Conservation (phyloP, 1,139 yeast species). For the Nematodospora anomalae region DNA sequence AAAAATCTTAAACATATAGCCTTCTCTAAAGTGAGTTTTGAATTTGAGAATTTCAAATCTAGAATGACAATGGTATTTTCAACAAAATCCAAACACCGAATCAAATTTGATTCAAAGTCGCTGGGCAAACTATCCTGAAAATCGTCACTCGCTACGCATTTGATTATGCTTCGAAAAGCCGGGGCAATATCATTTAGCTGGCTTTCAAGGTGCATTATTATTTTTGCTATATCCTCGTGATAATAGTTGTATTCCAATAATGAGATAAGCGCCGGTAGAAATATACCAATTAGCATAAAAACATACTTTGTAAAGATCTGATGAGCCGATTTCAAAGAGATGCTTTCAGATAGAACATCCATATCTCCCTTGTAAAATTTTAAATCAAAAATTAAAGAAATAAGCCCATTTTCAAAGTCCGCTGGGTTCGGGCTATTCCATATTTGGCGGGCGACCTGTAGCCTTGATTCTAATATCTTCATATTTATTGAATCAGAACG, state of each 20-base stretch:
- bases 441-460: constrained; percentile 5
- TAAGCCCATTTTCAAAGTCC: not conserved
- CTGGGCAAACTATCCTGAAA: not conserved
- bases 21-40: not conserved
- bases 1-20: constrained; percentile 1
- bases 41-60: not conserved
- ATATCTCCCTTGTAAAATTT: constrained; percentile 7
- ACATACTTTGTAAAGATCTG: constrained; percentile 3
- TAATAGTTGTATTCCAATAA: constrained; percentile 5
- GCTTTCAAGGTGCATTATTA: not conserved
- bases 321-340: not conserved
- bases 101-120: constrained; percentile 2
- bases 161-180: not conserved
- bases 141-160: constrained; percentile 2
- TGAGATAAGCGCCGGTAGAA: constrained; percentile 2
- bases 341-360: not conserved
- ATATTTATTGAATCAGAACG: constrained; percentile 8
- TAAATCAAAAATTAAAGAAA: constrained; percentile 4
- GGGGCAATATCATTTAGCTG: not conserved
- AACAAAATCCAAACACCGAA: not conserved
- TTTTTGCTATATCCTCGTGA: not conserved
- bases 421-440: not conserved
- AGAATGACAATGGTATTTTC: not conserved
- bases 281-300: not conserved
- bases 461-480: constrained; percentile 6